Base-by-base conservation (phyloP, 352 stramenopile genomes). In the Pythium chondricola region DNA sequence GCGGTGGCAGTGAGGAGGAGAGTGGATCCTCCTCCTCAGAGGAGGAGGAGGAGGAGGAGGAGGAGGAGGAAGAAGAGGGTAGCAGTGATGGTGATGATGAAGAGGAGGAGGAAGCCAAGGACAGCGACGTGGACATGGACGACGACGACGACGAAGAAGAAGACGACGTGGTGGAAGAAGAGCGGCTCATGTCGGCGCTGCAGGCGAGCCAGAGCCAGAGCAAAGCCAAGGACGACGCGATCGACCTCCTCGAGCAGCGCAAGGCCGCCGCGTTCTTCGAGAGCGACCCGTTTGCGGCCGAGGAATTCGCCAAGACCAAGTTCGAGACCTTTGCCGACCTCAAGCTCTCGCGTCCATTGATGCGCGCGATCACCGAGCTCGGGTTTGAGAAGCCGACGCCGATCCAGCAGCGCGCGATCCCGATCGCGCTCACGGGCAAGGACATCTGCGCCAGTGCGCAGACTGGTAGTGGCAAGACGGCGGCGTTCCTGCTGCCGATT, bases 401-500 rank as follows among this genome's bases (percentile, higher is more conserved):
- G 13, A 95, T 97, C 67, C 88, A 97, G 70, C 85, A 94, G 42
- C 85, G 83, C 20, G 89, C 93, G 31, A 96, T 99, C 33, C 96
- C 96, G 1, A 71, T 98, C 22, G 93, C 88, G 4, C 61, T 99
- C 11, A 89, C 83, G 17, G 95, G 95, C 30, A 93, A 97, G 45
- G 97, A 99, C 74, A 97, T 99, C 56, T 99, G 95, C 63, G 97
- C 96, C 13, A 97, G 86, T 45, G 95, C 95, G 2, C 87, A 97
- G 54, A 99, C 95, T 5, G 97, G 97, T 55, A 97, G 74, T 74
- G 97, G 97, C 63, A 99, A 99, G 67, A 99, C 96, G 10, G 97
- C 96, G 5, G 96, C 96, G 6, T 99, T 99, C 68, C 58, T 98
- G 52, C 65, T 99, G 8, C 97, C 97, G 17, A 96, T 98, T 32